Conservation (phyloP, 2,329 filamentous ascomycete genomes). For the Phaeosphaeriaceae sp. region DNA sequence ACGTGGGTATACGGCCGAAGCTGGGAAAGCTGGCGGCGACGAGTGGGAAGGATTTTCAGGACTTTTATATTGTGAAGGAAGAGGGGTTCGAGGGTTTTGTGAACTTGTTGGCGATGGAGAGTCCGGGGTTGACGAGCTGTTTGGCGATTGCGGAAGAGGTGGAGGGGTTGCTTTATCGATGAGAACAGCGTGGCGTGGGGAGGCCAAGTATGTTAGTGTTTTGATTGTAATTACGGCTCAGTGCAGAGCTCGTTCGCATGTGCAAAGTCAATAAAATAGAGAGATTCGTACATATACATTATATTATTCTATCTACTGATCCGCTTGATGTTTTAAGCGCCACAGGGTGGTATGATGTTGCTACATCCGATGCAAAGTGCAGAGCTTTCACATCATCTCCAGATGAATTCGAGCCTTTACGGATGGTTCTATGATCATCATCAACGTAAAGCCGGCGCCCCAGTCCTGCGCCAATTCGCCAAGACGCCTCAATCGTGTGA, state of each 20-base stretch:
- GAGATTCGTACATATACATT: too few relatives aligned
- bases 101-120: constrained; percentile 92
- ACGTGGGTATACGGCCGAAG: constrained; percentile 92
- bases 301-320: neutral
- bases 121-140: constrained; percentile 85
- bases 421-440: neutral
- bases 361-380: neutral
- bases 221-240: too few relatives aligned
- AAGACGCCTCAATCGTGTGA: neutral
- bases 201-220: too few relatives aligned
- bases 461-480: neutral
- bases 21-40: constrained; percentile 69
- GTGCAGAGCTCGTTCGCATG: too few relatives aligned
- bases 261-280: too few relatives aligned
- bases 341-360: neutral
- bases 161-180: constrained; percentile 59
- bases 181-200: too few relatives aligned
- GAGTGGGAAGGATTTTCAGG: constrained; percentile 72
- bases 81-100: constrained; percentile 82
- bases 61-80: constrained; percentile 83
- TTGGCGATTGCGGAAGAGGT: constrained; percentile 87
- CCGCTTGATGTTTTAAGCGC: neutral
- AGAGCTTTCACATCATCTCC: neutral
- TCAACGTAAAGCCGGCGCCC: neutral
- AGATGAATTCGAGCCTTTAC: neutral